Evolutionary conservation across 2,329 filamentous ascomycete genomes (phyloP).

Genomic region (Claviceps spartinae): DNA sequence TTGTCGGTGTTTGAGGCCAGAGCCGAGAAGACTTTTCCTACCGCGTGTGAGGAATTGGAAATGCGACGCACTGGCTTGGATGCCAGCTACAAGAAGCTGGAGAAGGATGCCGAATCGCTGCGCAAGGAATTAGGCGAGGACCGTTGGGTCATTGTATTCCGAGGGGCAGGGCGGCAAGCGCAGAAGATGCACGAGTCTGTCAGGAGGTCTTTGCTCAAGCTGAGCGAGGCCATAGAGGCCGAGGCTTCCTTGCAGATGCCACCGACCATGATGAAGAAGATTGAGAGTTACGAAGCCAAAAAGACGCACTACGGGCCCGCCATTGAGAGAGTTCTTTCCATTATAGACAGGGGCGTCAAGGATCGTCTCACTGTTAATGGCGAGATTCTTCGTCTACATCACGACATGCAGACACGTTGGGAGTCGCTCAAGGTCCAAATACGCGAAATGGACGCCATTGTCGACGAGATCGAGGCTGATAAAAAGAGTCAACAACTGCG

Average conservation of each 20-base stretch:
- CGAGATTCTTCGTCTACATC: conserved; percentile 76
- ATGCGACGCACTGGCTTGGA: conserved; percentile 63
- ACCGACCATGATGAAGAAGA: conserved; percentile 59
- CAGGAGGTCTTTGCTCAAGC: conserved; percentile 69
- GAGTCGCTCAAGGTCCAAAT: conserved; percentile 63
- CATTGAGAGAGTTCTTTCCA: conserved; percentile 77
- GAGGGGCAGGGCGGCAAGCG: conserved; percentile 80
- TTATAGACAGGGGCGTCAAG: conserved; percentile 91
- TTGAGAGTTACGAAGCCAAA: conserved; percentile 90
- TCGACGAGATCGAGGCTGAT: conserved; percentile 59
- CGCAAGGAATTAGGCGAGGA: conserved; percentile 88
- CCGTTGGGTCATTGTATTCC: conserved; percentile 89
- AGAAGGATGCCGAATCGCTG: conserved; percentile 79
- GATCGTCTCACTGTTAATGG: conserved; percentile 94
- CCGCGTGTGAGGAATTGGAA: conserved; percentile 78
- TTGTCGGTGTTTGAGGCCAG: conserved; percentile 73
- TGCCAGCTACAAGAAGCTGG: conserved; percentile 73
- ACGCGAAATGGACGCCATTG: conserved; percentile 55
- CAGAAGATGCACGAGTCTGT: conserved; percentile 96
- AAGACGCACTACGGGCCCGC: conserved; percentile 88
- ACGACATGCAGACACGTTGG: conserved; percentile 76
- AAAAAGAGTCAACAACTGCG: conserved; percentile 61
- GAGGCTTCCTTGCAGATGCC: conserved; percentile 62
- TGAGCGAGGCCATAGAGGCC: conserved; percentile 66
- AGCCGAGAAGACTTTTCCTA: conserved; percentile 69